phyloP scores from a whole-genome alignment of 2,329 filamentous ascomycete genomes.

The Aaosphaeria arxii region DNA sequence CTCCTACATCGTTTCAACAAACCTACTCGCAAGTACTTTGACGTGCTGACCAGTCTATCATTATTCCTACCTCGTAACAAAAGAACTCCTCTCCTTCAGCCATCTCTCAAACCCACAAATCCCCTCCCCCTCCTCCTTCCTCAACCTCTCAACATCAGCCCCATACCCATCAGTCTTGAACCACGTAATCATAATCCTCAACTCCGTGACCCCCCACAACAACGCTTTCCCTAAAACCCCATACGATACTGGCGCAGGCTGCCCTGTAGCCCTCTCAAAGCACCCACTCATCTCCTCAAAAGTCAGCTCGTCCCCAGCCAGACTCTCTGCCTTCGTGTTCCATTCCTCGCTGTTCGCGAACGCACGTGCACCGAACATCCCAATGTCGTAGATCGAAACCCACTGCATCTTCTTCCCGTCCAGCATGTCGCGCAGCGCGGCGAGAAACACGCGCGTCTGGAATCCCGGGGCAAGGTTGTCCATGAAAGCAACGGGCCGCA shows the following conservation, averaged over 20 bases:
- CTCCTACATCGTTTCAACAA: too few species aligned
- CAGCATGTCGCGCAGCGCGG: slow-evolving; percentile 42
- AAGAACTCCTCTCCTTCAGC: slow-evolving; percentile 46
- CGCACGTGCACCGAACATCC: slow-evolving; percentile 49
- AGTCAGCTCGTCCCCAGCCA: slow-evolving; percentile 54
- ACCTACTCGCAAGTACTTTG: too few species aligned
- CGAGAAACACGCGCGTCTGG: slow-evolving; percentile 48
- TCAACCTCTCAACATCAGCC: slow-evolving; percentile 44
- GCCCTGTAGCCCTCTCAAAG: slow-evolving; percentile 48
- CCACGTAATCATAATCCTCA: slow-evolving; percentile 51
- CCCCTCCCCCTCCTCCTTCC: slow-evolving; percentile 39
- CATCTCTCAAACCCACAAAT: slow-evolving; percentile 49
- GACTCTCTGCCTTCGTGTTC: slow-evolving; percentile 43
- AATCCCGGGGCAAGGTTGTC: slow-evolving; percentile 54
- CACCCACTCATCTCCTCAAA: slow-evolving; percentile 44
- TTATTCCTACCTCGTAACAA: too few species aligned
- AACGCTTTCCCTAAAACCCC: slow-evolving; percentile 39
- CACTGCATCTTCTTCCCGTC: slow-evolving; percentile 42
- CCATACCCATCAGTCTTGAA: slow-evolving; percentile 48
- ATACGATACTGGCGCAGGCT: slow-evolving; percentile 43
- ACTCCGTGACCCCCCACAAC: slow-evolving; percentile 42
- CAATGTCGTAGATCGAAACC: slow-evolving; percentile 49
- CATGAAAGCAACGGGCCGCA: slow-evolving; percentile 63
- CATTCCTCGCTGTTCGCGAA: slow-evolving; percentile 47
- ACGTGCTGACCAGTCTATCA: too few species aligned